A percentile compares a stretch with the other conserved stretches of the same genome.
These are phyloP conservation scores for Irpex lacteus DNA, from an alignment of 1,284 basidiomycete genomes.

Conservation along the genomic window DNA sequence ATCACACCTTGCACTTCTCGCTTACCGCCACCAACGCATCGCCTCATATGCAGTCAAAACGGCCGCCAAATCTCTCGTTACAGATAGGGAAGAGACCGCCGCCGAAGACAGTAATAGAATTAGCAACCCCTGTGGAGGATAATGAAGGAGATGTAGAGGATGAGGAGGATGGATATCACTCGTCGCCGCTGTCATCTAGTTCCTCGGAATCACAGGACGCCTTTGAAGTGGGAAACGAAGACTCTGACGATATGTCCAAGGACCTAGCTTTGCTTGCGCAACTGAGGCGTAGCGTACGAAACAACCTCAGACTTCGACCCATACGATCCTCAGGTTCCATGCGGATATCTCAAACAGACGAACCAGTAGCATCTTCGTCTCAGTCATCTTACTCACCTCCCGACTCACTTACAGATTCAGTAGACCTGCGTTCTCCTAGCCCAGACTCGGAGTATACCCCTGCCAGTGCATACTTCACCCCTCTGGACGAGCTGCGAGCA, in stretches of 20 bases:
- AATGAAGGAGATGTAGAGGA: slow-evolving; percentile 10
- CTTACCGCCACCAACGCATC: not conserved
- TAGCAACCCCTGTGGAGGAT: slow-evolving; percentile 34
- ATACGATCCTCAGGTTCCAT: slow-evolving; percentile 47
- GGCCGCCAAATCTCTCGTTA: slow-evolving; percentile 36
- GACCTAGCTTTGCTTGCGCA: slow-evolving; percentile 65
- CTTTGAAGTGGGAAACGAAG: slow-evolving; percentile 24
- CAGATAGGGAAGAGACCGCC: slow-evolving; percentile 28
- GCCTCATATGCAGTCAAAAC: slow-evolving; percentile 24
- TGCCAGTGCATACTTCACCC: slow-evolving; percentile 57
- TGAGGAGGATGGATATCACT: slow-evolving; percentile 25
- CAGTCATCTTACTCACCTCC: slow-evolving; percentile 31
- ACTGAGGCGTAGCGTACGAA: slow-evolving; percentile 65
- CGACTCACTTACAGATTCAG: slow-evolving; percentile 27
- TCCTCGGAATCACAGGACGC: slow-evolving; percentile 28
- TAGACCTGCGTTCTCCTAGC: slow-evolving; percentile 38
- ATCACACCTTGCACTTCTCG: too few relatives aligned
- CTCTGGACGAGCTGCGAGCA: slow-evolving; percentile 37
- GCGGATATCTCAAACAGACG: slow-evolving; percentile 14
- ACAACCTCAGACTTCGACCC: slow-evolving; percentile 72
- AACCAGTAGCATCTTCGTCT: slow-evolving; percentile 13
- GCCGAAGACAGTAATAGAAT: slow-evolving; percentile 32
- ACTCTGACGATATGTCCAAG: slow-evolving; percentile 54
- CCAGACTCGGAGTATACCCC: slow-evolving; percentile 40
- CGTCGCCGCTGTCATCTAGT: slow-evolving; percentile 33